Evolutionary conservation across 2,329 filamentous ascomycete species (phyloP).

Genomic region (Colletotrichum chlorophyti): DNA sequence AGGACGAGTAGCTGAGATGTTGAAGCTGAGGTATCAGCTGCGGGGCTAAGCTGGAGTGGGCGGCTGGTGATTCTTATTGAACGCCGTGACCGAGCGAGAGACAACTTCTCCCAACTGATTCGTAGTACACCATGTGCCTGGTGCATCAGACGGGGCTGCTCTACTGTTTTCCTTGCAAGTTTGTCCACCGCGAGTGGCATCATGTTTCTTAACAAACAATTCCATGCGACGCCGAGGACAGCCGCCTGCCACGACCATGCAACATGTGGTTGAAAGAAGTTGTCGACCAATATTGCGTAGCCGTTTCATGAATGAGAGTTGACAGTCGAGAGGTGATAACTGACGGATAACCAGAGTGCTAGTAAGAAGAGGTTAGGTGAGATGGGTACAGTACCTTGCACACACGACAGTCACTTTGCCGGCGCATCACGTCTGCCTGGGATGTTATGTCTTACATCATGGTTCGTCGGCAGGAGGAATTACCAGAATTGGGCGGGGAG

Average conservation of each 20-base stretch:
- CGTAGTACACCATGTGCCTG: too few relatives aligned
- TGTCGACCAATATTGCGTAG: neutral
- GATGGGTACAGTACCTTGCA: neutral
- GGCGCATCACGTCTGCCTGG: neutral
- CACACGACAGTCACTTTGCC: neutral
- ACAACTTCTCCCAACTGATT: too few relatives aligned
- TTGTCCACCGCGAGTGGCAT: too few relatives aligned
- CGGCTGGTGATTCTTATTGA: too few relatives aligned
- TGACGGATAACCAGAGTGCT: neutral
- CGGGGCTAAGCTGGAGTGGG: neutral
- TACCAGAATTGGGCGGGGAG: too few relatives aligned
- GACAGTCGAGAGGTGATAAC: conserved; percentile 15
- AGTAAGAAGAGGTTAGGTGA: neutral
- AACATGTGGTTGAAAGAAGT: conserved; percentile 2
- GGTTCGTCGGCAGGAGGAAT: too few relatives aligned
- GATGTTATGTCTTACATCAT: neutral
- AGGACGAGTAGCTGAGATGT: neutral
- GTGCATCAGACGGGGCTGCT: too few relatives aligned
- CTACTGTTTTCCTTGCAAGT: too few relatives aligned
- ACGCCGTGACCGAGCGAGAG: too few relatives aligned
- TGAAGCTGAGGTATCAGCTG: neutral
- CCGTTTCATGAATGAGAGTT: conserved; percentile 6
- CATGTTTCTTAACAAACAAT: too few relatives aligned
- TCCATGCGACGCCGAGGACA: conserved; percentile 22
- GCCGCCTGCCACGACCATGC: conserved; percentile 15